Evolutionary conservation across 2,329 filamentous ascomycete species (phyloP), one percentile per base, ranked within the genome.

Genomic region (Botrytis tulipae): DNA sequence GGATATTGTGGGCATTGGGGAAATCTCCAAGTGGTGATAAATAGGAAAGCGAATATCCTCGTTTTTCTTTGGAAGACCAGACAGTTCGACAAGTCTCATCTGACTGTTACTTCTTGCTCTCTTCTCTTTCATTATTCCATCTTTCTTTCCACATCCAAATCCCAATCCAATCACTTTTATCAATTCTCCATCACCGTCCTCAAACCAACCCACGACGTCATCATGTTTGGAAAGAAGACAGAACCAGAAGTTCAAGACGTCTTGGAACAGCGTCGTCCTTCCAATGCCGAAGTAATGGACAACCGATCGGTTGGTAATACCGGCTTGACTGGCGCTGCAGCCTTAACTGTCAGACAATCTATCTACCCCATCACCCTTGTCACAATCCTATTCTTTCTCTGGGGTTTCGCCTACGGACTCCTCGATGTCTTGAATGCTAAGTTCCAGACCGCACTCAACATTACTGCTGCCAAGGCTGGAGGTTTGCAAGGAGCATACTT

Each of bases 401-500:
- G 71, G 71, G 71, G 71, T 3, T 72, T 72, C 25, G 94, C 94
- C 0, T 97, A 97, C 78, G 94, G 94, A 0, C 86, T 97, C 2
- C 85, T 97, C 7, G 93, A 95, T 79, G 92, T 91, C 0, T 87
- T 97, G 51, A 97, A 97, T 80, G 75, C 77, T 12, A 78, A 79
- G 63, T 79, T 79, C 63, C 78, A 87, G 86, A 54, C 90, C 87
- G 44, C 90, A 92, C 72, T 90, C 89, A 65, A 80, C 82, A 57
- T 88, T 92, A 40, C 78, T 86, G 62, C 92, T 91, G 76, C 74
- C 35, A 86, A 87, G 85, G 4, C 88, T 0, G 84, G 93, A 8
- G 90, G 90, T 1, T 86, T 94, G 48, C 92, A 92, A 51, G 90
- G 87, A 75, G 87, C 90, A 12, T 94, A 94, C 57, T 94, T 91